These are phyloP conservation scores for Aphanomyces astaci DNA, from an alignment of 352 stramenopile species.

Conservation along the genomic window DNA sequence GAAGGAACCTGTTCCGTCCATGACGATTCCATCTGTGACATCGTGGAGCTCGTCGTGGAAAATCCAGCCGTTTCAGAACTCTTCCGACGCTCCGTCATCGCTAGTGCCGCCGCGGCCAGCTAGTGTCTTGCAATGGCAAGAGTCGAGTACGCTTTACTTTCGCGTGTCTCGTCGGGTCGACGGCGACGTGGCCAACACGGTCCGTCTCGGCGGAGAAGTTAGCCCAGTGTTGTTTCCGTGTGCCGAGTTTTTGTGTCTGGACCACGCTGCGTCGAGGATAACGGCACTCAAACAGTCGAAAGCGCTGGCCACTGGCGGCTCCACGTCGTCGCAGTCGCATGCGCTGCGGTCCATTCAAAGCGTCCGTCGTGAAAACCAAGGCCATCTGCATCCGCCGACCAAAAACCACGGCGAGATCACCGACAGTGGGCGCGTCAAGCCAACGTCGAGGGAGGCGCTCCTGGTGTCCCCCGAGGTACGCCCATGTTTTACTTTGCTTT, in stretches of 20 bases:
- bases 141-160: slow-evolving; percentile 75
- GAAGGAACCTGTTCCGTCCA: slow-evolving; percentile 4
- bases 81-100: neutral
- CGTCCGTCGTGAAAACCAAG: slow-evolving; percentile 76
- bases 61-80: slow-evolving; percentile 36
- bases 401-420: neutral
- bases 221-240: slow-evolving; percentile 31
- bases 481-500: neutral
- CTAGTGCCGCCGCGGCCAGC: slow-evolving; percentile 38
- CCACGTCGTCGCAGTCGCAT: neutral
- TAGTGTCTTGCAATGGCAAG: slow-evolving; percentile 35
- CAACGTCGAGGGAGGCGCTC: slow-evolving; percentile 45
- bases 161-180: slow-evolving; percentile 36
- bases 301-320: slow-evolving; percentile 20
- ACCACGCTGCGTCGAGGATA: slow-evolving; percentile 35
- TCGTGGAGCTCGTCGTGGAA: slow-evolving; percentile 54
- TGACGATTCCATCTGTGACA: slow-evolving; percentile 31
- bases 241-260: slow-evolving; percentile 65
- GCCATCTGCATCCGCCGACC: too few species aligned
- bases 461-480: neutral
- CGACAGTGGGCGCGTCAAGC: slow-evolving; percentile 31
- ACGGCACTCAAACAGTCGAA: slow-evolving; percentile 27
- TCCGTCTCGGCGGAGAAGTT: slow-evolving; percentile 22
- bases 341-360: slow-evolving; percentile 77
- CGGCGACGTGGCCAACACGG: neutral